Conservation (phyloP, 176 grass and related monocot species). For the Zizania latifolia region DNA sequence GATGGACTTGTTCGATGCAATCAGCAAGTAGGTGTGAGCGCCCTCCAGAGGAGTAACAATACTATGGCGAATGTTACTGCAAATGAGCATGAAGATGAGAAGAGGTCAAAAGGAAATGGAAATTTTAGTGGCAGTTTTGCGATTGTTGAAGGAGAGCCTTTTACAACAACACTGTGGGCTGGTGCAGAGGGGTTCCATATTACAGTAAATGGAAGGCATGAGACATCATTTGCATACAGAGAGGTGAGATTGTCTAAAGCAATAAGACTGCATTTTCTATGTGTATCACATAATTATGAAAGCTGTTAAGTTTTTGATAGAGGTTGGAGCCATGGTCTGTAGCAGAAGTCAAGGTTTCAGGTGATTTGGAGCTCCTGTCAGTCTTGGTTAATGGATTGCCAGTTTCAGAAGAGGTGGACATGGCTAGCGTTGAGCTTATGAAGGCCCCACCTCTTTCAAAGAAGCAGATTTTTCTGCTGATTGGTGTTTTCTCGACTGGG, state of each 20-base stretch:
- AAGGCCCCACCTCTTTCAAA: conserved; percentile 53
- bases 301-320: conserved; percentile 42
- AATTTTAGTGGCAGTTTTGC: conserved; percentile 46
- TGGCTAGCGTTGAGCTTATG: conserved; percentile 43
- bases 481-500: conserved; percentile 83
- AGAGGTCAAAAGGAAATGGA: conserved; percentile 24
- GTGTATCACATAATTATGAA: conserved; percentile 36
- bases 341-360: conserved; percentile 58
- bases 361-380: conserved; percentile 72
- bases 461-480: conserved; percentile 50
- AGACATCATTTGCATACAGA: conserved; percentile 72
- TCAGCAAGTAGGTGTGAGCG: conserved; percentile 38
- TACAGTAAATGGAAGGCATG: conserved; percentile 81
- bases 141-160: conserved; percentile 73
- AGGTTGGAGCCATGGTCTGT: conserved; percentile 79
- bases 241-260: conserved; percentile 48
- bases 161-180: conserved; percentile 66
- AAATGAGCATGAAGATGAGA: conserved; percentile 31
- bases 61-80: conserved; percentile 39
- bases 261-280: neutral
- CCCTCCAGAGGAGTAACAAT: conserved; percentile 27
- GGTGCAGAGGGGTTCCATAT: conserved; percentile 79
- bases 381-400: conserved; percentile 67
- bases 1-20: conserved; percentile 79
- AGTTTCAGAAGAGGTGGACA: conserved; percentile 62